These are phyloP conservation scores for Phytophthora melonis DNA, from an alignment of 352 stramenopile species.

Conservation along the genomic window DNA sequence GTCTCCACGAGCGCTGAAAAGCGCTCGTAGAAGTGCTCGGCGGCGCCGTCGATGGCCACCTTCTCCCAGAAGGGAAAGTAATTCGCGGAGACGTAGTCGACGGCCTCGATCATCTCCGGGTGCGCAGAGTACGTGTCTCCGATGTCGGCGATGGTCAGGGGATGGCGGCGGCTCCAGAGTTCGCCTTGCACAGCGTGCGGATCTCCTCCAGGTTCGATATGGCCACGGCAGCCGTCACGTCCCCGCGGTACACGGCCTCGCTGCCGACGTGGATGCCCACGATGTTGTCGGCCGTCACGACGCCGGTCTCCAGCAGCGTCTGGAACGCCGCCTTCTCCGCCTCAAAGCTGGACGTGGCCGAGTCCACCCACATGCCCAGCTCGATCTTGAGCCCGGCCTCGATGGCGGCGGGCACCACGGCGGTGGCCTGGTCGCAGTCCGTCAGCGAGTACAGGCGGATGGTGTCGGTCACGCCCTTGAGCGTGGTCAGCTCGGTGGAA, in stretches of 20 bases:
- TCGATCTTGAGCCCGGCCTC: constrained; percentile 56
- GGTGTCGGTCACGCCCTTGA: constrained; percentile 58
- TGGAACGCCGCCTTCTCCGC: constrained; percentile 57
- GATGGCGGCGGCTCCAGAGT: constrained; percentile 45
- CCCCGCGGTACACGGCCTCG: constrained; percentile 71
- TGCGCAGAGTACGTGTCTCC: constrained; percentile 58
- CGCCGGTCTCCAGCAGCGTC: constrained; percentile 48
- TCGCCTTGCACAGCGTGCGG: constrained; percentile 48
- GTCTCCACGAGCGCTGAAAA: constrained; percentile 46
- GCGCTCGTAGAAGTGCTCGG: constrained; percentile 55
- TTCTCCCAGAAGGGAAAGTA: constrained; percentile 80
- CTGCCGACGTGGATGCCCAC: constrained; percentile 74
- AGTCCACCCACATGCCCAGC: constrained; percentile 67
- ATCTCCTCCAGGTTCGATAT: constrained; percentile 69
- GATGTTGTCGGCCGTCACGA: constrained; percentile 52
- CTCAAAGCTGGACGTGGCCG: constrained; percentile 43
- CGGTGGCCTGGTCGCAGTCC: constrained; percentile 57
- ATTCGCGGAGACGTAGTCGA: constrained; percentile 73
- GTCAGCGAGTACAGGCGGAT: constrained; percentile 64
- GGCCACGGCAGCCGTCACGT: constrained; percentile 50
- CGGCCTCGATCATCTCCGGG: constrained; percentile 62
- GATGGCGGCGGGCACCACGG: constrained; percentile 52
- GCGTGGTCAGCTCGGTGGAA: constrained; percentile 50
- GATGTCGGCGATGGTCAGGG: constrained; percentile 76
- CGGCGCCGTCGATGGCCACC: constrained; percentile 43